phyloP scores from a whole-genome alignment of 306 rosid species.

The Acacia crassicarpa region DNA sequence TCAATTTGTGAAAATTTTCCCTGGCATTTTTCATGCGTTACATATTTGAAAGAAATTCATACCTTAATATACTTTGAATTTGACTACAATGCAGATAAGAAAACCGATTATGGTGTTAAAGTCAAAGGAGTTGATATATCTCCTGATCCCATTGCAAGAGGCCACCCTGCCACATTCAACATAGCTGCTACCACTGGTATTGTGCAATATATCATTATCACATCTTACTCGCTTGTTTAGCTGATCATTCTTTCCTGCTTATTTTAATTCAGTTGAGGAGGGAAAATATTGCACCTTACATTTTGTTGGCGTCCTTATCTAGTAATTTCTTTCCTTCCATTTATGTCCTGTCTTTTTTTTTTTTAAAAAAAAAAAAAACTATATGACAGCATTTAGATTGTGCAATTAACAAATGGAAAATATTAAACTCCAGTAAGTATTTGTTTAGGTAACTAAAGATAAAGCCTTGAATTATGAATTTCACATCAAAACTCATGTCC shows the following conservation, averaged over 20 bases:
- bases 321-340: not conserved
- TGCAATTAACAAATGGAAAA: not conserved
- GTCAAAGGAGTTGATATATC: constrained; percentile 71
- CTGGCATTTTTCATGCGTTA: not conserved
- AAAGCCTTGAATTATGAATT: not conserved
- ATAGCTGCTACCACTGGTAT: constrained; percentile 80
- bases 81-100: constrained; percentile 55
- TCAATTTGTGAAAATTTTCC: not conserved
- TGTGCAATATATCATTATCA: not conserved
- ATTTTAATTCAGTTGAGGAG: not conserved
- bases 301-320: not conserved
- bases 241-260: not conserved
- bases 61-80: not conserved
- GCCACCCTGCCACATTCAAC: constrained; percentile 76
- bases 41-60: not conserved
- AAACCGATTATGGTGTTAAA: constrained; percentile 56
- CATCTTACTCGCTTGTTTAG: not conserved
- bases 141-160: constrained; percentile 75
- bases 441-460: not conserved
- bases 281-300: not conserved
- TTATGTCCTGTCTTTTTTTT: not conserved
- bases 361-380: no score
- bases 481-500: constrained; percentile 4
- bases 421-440: not conserved
- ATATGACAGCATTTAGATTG: not conserved